Evolutionary conservation across 2,329 filamentous ascomycete species (phyloP).

Genomic region (Bertia moriformis): DNA sequence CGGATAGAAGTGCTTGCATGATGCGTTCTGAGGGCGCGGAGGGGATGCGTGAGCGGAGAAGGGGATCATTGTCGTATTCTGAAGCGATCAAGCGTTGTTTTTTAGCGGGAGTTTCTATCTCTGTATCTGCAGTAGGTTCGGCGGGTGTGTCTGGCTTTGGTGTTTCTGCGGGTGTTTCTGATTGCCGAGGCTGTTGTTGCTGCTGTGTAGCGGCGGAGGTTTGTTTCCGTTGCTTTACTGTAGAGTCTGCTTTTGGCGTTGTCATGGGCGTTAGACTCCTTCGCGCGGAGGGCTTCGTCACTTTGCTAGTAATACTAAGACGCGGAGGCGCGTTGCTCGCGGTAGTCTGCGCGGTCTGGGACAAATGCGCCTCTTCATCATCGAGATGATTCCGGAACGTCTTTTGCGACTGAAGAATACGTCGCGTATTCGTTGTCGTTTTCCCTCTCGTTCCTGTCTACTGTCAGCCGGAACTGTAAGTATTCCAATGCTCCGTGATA

Average conservation of each 20-base stretch:
- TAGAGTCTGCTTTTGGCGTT: slow-evolving; percentile 4
- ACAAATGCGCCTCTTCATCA: slow-evolving; percentile 27
- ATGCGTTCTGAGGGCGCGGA: slow-evolving; percentile 24
- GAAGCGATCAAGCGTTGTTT: slow-evolving; percentile 14
- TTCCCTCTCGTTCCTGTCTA: slow-evolving; percentile 19
- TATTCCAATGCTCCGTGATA: no score
- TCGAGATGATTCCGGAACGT: slow-evolving; percentile 33
- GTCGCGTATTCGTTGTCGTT: slow-evolving; percentile 26
- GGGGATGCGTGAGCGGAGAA: slow-evolving; percentile 23
- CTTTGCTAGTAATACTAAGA: background rate
- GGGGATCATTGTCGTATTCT: slow-evolving; percentile 21
- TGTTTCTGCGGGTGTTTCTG: background rate
- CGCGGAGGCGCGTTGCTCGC: slow-evolving; percentile 5
- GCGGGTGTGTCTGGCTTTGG: background rate
- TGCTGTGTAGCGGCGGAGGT: background rate
- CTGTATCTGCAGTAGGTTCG: background rate
- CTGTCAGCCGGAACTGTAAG: no score
- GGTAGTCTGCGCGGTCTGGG: slow-evolving; percentile 8
- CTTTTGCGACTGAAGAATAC: slow-evolving; percentile 29
- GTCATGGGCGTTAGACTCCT: slow-evolving; percentile 10
- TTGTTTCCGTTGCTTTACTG: background rate
- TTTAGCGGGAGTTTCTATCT: slow-evolving; percentile 1
- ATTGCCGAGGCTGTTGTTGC: no score
- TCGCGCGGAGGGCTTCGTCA: slow-evolving; percentile 6
- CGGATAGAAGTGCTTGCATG: slow-evolving; percentile 25